Base-by-base conservation (phyloP, 2,329 filamentous ascomycete species). In the Ascochyta clinopodiicola region DNA sequence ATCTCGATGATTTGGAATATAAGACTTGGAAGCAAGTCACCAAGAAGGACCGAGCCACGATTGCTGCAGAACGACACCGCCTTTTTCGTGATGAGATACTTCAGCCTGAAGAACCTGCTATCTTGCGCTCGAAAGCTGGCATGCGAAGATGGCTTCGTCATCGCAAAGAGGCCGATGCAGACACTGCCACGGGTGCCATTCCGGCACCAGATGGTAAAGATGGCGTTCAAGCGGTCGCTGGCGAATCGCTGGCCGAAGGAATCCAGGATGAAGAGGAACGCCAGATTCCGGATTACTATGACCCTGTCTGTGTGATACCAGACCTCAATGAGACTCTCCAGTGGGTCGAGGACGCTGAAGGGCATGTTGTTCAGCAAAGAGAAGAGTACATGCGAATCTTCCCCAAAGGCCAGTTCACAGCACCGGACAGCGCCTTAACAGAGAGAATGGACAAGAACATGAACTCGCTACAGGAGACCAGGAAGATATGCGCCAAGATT, bases 11-110 rank as follows among this genome's bases (percentile, higher is more conserved):
- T 55, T 79, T 84, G 2, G 94, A 97, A 71, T 96, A 95, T 78
- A 96, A 96, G 74, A 90, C 95, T 32, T 99, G 96, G 95, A 99
- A 98, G 79, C 94, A 98, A 76, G 92, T 96, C 36, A 99, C 95
- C 2, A 98, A 98, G 78, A 97, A 95, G 73, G 93, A 96, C 69
- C 88, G 95, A 59, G 95, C 95, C 4, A 80, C 89, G 22, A 86
- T 94, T 48, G 90, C 95, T 56, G 92, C 93, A 61, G 91, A 96
- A 72, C 86, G 95, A 29, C 88, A 92, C 74, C 86, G 90, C 35
- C 84, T 99, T 13, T 96, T 99, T 78, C 89, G 89, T 58, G 90
- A 89, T 45, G 88, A 92, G 67, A 91, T 88, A 68, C 81, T 99
- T 44, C 96, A 97, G 70, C 76, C 84, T 0, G 95, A 99, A 27